Evolutionary conservation across 805 yeast genomes (phyloP), one percentile per base, ranked within the genome.

Genomic region (Zygoascus ofunaensis): DNA sequence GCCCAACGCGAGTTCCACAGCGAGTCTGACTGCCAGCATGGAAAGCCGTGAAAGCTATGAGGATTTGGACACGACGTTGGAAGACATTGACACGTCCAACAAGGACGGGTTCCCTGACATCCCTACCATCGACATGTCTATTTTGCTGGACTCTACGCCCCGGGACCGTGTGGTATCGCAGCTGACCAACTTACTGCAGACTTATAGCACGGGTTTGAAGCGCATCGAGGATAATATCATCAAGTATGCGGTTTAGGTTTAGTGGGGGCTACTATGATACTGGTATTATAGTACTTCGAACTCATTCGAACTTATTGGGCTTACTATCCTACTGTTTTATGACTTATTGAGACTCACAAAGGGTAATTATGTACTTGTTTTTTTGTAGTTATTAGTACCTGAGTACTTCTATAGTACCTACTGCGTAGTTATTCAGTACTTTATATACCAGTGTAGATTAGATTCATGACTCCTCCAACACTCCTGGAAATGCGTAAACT

Each of bases 81-180:
- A 48, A 22, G 52, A 47, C 34, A 41, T 44, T 21, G 33, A 28
- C 18, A 20, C 26, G 21, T 15, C n/a, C 7, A 20, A 21, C 21
- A 19, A 21, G 15, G 28, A 34, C 18, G 22, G 34, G 33, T 49
- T 53, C 42, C 56, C 56, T 10, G 37, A 50, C 4, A 49, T 60
- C 37, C 70, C 70, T 5, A 49, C 46, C 18, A 42, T 68, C 14
- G 65, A 68, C 49, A 36, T 62, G 46, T 47, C 54, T 24, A 55
- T 65, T 41, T 50, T 69, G 49, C 49, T 64, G 39, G 71, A 69
- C 48, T 54, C 61, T 32, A 60, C 69, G 5, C 65, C 70, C 2
- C 53, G 57, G 37, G 53, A 53, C 4, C 55, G 54, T 12, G 56
- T 65, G 5, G 50, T 58, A 17, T 52, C 51, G 12, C 67, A 66